Percentiles rank a stretch among this genome's conserved stretches.
These are phyloP conservation scores for Buxus sempervirens DNA, from an alignment of 164 flowering plant species.

Conservation along the genomic window DNA sequence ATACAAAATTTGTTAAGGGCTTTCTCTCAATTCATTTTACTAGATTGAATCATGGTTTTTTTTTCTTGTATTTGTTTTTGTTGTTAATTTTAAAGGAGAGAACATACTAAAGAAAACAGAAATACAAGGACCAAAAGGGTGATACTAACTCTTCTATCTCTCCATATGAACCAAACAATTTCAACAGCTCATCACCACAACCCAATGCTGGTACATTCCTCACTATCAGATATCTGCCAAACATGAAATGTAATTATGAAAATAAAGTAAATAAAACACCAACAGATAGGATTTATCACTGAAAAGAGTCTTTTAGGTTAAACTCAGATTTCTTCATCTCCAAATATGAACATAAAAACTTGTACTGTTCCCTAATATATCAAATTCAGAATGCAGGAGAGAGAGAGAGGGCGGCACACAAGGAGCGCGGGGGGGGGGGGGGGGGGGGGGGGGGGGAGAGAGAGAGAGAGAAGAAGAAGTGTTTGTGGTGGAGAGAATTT, in stretches of 20 bases:
- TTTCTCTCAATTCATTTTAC: too few relatives aligned
- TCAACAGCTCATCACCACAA: conserved; percentile 67
- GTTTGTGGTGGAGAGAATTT: background rate
- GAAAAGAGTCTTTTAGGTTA: background rate
- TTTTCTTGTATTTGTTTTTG: too few relatives aligned
- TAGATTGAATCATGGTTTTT: too few relatives aligned
- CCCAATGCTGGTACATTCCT: conserved; percentile 86
- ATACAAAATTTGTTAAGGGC: too few relatives aligned
- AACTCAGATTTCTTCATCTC: background rate
- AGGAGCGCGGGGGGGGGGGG: background rate
- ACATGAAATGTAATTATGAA: background rate
- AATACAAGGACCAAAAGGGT: too few relatives aligned
- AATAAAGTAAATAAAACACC: background rate
- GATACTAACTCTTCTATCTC: conserved; percentile 70
- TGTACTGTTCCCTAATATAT: too few relatives aligned
- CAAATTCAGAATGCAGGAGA: background rate
- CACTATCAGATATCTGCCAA: conserved; percentile 70
- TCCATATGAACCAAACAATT: conserved; percentile 70
- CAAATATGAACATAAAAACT: background rate
- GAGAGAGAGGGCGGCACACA: background rate
- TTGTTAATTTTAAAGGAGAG: too few relatives aligned
- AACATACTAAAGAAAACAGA: too few relatives aligned
- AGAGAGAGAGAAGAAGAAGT: background rate
- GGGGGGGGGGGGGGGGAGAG: background rate
- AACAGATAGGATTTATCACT: background rate